phyloP scores from a whole-genome alignment of 148 eudicot genomes.

The Nepenthes gracilis region DNA sequence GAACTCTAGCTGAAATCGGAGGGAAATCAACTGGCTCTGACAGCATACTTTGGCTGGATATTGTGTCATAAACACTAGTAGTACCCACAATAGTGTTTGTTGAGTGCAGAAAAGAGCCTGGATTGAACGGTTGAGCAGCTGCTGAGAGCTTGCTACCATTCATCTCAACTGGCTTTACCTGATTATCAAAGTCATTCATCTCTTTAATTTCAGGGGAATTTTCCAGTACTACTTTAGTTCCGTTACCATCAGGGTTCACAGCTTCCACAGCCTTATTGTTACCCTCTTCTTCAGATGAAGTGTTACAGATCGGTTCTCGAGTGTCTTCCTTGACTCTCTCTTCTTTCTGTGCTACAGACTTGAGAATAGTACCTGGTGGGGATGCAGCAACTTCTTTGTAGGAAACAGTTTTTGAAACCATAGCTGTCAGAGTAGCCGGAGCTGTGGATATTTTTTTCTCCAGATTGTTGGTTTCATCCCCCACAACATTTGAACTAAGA shows the following conservation, averaged over 20 bases:
- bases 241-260: constrained; percentile 20
- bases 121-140: constrained; percentile 72
- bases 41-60: constrained; percentile 56
- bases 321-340: constrained; percentile 35
- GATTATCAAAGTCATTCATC: constrained; percentile 11
- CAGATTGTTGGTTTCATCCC: constrained; percentile 17
- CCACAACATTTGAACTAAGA: constrained; percentile 12
- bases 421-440: constrained; percentile 25
- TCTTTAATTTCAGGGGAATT: constrained; percentile 26
- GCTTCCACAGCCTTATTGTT: constrained; percentile 12
- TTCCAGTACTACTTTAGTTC: constrained; percentile 22
- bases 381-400: constrained; percentile 96
- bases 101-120: constrained; percentile 38
- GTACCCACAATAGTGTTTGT: constrained; percentile 13
- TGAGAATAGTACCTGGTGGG: constrained; percentile 90
- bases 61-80: constrained; percentile 55
- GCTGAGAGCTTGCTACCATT: constrained; percentile 95
- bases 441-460: constrained; percentile 25
- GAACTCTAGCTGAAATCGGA: constrained; percentile 73
- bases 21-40: constrained; percentile 74
- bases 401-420: constrained; percentile 81
- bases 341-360: constrained; percentile 45
- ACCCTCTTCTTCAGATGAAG: constrained; percentile 18
- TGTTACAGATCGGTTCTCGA: constrained; percentile 2
- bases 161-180: constrained; percentile 47